These are phyloP conservation scores for Rosa hybrid DNA, from an alignment of 331 rosid genomes.

Conservation along the genomic window DNA sequence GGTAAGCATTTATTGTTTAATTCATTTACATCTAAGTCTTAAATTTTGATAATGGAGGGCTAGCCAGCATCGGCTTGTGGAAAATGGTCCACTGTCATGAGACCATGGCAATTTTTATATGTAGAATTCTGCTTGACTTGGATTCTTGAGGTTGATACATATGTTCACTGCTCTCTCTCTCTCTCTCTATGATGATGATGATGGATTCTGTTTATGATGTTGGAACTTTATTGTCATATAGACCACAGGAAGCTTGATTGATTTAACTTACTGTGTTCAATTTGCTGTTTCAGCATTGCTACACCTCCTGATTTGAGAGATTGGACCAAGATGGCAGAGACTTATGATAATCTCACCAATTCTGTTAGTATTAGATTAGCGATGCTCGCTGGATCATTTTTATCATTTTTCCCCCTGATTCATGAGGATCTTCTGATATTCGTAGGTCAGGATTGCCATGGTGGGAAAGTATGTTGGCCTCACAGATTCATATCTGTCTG, in stretches of 20 bases:
- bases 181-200: background rate
- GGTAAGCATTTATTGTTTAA: slow-evolving; percentile 39
- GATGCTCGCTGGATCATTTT: slow-evolving; percentile 12
- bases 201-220: background rate
- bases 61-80: slow-evolving; percentile 15
- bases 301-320: slow-evolving; percentile 70
- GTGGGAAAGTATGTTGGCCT: slow-evolving; percentile 98
- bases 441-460: slow-evolving; percentile 95
- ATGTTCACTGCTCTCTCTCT: background rate
- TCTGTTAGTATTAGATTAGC: slow-evolving; percentile 59
- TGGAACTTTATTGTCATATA: background rate
- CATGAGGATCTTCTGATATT: slow-evolving; percentile 27
- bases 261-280: slow-evolving; percentile 22
- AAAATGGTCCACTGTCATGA: slow-evolving; percentile 20
- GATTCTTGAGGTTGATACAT: slow-evolving; percentile 22
- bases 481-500: slow-evolving; percentile 93
- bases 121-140: slow-evolving; percentile 7
- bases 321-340: slow-evolving; percentile 94
- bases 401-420: background rate
- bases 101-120: slow-evolving; percentile 14
- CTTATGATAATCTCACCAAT: slow-evolving; percentile 72
- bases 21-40: slow-evolving; percentile 14
- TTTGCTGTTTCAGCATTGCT: slow-evolving; percentile 57
- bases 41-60: background rate
- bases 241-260: slow-evolving; percentile 10